Percentiles rank a stretch among this genome's conserved stretches.
Conservation (phyloP, 805 yeast species). For the Candida ficus region DNA sequence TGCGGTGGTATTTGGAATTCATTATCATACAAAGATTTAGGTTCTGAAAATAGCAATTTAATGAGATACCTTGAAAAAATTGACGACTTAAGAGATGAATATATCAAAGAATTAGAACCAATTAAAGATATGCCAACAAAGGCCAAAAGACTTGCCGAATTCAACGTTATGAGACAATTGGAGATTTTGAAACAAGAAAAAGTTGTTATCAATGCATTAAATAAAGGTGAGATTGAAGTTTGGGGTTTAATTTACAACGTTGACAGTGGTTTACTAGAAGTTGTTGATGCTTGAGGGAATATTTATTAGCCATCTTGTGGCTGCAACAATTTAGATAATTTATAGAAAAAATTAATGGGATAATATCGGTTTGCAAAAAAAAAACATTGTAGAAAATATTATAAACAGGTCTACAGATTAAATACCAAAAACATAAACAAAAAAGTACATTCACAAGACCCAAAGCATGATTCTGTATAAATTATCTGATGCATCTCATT, state of each 20-base stretch:
- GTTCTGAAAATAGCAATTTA: constrained; percentile 43
- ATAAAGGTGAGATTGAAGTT: constrained; percentile 60
- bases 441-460: no score
- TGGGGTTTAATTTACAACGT: constrained; percentile 86
- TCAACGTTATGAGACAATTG: constrained; percentile 71
- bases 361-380: no score
- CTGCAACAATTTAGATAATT: background rate
- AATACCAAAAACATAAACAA: no score
- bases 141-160: constrained; percentile 63
- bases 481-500: no score
- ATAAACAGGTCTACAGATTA: no score
- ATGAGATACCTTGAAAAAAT: constrained; percentile 51
- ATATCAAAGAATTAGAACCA: constrained; percentile 43
- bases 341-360: background rate
- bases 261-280: constrained; percentile 58
- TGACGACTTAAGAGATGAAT: constrained; percentile 61
- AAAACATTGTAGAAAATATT: no score
- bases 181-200: constrained; percentile 50
- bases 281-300: constrained; percentile 29
- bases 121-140: constrained; percentile 47
- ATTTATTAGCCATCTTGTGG: background rate
- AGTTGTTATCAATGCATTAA: constrained; percentile 61
- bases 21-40: constrained; percentile 55
- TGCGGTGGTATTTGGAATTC: constrained; percentile 93
- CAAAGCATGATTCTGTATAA: no score